Base-by-base conservation (phyloP, 495 filamentous ascomycete genomes). In the Xylaria longipes region DNA sequence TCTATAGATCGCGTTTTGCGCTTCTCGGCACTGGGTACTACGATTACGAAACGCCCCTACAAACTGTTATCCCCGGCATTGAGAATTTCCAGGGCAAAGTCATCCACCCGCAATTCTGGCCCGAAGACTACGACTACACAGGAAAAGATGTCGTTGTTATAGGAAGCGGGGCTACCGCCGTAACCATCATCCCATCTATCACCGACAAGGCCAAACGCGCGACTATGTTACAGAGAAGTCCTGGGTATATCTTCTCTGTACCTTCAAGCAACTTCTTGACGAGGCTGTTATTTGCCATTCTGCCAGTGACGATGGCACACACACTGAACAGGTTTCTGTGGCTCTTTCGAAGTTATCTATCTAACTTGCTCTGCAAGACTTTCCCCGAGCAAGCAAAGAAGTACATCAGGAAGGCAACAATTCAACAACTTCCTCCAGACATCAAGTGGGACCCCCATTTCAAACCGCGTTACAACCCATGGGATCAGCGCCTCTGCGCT, bases 401-500 rank as follows among this genome's bases (percentile, higher is more conserved):
- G 65, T 37, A 88, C 33, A 69, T 94, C 9, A 77, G 75, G 14
- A 67, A 74, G 8, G 73, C 69, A 22, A 85, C 87, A 20, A 76
- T 81, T 37, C 67, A 74, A 27, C 83, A 88, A 33, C 85, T 96
- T 4, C 90, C 91, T 9, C 70, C 75, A 5, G 80, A 80, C 57
- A 81, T 92, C 61, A 84, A 87, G 9, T 73, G 86, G 57, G 89
- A 93, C 54, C 89, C 89, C 1, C 88, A 94, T 75, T 96, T 95
- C 83, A 87, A 86, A 37, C 93, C 93, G 0, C 74, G 76, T 25
- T 96, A 96, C 75, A 86, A 88, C 62, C 91, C 91, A 7, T 94
- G 91, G 85, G 88, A 94, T n/a, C 92, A 96, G 78, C 88, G 93
- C 0, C 78, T 94, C 2, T 93, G 92, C 72, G 80, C 92, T 43